Evolutionary conservation across 169 alveolate genomes (phyloP).

Genomic region (Plasmodium knowlesi): DNA sequence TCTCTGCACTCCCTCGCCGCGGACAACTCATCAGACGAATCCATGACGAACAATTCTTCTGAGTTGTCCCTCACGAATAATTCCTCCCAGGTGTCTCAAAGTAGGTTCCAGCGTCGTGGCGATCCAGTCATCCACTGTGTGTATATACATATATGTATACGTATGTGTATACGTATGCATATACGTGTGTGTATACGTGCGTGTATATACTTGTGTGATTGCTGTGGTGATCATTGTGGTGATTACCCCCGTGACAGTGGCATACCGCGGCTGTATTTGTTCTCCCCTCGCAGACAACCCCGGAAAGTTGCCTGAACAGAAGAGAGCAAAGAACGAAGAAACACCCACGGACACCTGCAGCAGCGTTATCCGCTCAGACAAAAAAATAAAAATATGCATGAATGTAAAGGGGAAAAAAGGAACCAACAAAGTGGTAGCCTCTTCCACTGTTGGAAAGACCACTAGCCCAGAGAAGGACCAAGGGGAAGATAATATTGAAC

Average conservation of each 20-base stretch:
- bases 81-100: constrained; percentile 39
- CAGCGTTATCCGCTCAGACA: constrained; percentile 27
- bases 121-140: not conserved
- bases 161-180: no score
- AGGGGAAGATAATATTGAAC: not conserved
- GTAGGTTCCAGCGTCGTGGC: not conserved
- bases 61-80: constrained; percentile 47
- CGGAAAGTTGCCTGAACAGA: not conserved
- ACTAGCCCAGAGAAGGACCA: not conserved
- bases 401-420: constrained; percentile 17
- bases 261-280: not conserved
- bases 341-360: constrained; percentile 19
- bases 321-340: constrained; percentile 25
- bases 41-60: constrained; percentile 48
- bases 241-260: no score
- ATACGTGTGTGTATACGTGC: no score
- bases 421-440: not conserved
- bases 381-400: constrained; percentile 62
- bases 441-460: not conserved
- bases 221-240: no score
- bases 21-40: constrained; percentile 44
- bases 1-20: not conserved
- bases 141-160: no score
- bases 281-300: not conserved
- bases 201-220: no score